Evolutionary conservation across 2,329 filamentous ascomycete genomes (phyloP), one percentile per base, ranked within the genome.

Genomic region (Aspergillus ibericus): DNA sequence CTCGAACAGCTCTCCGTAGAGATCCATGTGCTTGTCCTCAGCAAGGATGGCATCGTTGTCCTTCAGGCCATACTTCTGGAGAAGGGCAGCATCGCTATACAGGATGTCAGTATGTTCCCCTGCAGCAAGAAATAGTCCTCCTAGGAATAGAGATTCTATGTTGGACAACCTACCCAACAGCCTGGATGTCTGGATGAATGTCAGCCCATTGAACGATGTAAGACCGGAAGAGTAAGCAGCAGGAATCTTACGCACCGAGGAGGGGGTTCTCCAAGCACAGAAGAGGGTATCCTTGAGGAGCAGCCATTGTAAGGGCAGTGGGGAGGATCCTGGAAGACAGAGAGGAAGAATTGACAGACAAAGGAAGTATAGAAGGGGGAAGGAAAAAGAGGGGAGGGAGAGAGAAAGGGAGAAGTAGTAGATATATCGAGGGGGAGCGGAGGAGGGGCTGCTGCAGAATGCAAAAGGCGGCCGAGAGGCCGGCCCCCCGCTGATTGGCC

Each of bases 21-120:
- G 85, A 47, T 84, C 86, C 74, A 89, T 83, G 81, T 99, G 95
- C 83, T 96, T 89, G 74, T 91, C 87, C 78, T 96, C 92, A 57
- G 93, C 93, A 61, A 99, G 91, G 77, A 99, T 97, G 70, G 95
- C 95, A 77, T 99, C 93, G 81, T 99, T 96, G 77, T 89, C 84
- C 84, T 99, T 97, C 71, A 99, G 85, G 59, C 81, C 87, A 77
- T 99, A 99, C 84, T 97, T 96, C 68, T 93, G 82, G 61, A 99
- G 90, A 56, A 98, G 87, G 29, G 86, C 87, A 69, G 93, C 84
- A 78, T 93, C 86, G 70, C 92, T 96, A 69, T 55, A 29, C 1
- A 46, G 25, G 47, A 40, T 2, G 40, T 61, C 59, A 58, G 38
- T 42, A 50, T 40, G 42, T n/a, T 40, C 51, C 55, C 32, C 34